Base-by-base conservation (phyloP, 805 yeast species). In the Priceomyces medius region DNA sequence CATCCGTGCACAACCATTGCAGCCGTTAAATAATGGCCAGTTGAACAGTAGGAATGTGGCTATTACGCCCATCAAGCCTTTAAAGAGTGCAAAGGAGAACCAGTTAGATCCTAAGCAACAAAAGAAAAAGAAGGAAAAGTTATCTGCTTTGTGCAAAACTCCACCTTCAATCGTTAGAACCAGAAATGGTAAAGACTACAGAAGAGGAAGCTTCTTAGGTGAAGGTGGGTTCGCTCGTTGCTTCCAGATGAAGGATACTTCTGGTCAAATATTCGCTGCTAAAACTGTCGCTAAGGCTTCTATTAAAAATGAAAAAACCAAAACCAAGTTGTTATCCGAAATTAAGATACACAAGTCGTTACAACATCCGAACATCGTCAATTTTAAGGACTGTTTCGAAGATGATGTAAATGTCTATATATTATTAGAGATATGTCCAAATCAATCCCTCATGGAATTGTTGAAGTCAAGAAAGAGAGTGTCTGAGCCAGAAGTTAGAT, bases 201-300 rank as follows among this genome's bases (percentile, higher is more conserved):
- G 85, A 49, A 79, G 98, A 59, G 98, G 98, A 1, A 74, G 74
- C 45, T 90, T 89, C 55, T 72, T 93, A 26, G 99, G 99, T 27
- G 98, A 91, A 68, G 99, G 99, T 46, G 99, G 99, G 0, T 93
- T 93, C 72, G 99, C 99, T 13, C 80, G 98, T 58, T 93, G 99
- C 61, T 93, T 93, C 68, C 97, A 93, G 63, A 93, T 93, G 74
- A 88, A 85, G 59, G 96, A 90, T 65, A 85, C 88, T 46, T 71
- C 78, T 49, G 98, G 98, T 26, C 79, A 80, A 56, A 77, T 87
- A 1, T 93, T 74, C 64, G 99, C 99, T 14, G 99, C 99, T 23
- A 93, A 93, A 59, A 95, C 99, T 0, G 95, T 93, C 27, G 99
- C 99, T 41, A 93, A 93, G 64, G 90, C 90, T 0, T 89, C 97